Evolutionary conservation across 2,329 filamentous ascomycete genomes (phyloP), one percentile per base, ranked within the genome.

Genomic region (Diaporthe ilicicola): DNA sequence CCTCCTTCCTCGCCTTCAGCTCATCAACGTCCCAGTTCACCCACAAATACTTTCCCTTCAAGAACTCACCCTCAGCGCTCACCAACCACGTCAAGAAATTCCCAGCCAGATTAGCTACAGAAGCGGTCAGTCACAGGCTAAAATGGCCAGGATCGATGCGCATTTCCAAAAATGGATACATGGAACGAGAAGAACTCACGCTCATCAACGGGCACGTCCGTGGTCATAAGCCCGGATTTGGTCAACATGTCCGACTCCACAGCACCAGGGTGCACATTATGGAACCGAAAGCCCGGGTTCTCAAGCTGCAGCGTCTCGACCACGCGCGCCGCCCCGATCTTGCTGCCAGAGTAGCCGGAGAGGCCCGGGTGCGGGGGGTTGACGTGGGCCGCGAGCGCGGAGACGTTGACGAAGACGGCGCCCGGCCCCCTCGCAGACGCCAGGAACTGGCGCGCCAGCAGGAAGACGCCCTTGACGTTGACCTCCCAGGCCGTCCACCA

Each of bases 1-100:
- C 54, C 6, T 53, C 67, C 48, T 29, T 65, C 32, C 48, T 69
- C 37, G 76, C 75, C 74, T 79, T 79, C 17, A 84, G 74, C 73
- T 84, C 82, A 69, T 83, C 78, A 2, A 82, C 78, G 76, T 84
- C 83, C 82, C 81, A 84, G 27, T 81, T 81, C 17, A 77, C 75
- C 77, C 80, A 84, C 2, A 82, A 61, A 46, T 80, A 78, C 56
- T 81, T 82, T 4, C 79, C 77, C 39, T 78, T 80, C 48, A 84
- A 66, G 62, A 83, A 84, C 9, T 68, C 72, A 1, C 81, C 81
- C 70, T 83, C 79, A 0, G 76, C 72, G 34, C 74, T 76, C 3
- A 77, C 74, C 15, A 79, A 66, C 80, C 80, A 81, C 6, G 81
- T 73, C 6, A 67, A 3, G 54, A 76, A 77, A 12, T 73, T 62